These are phyloP conservation scores for Eimeria acervulina DNA, from an alignment of 169 alveolate species.

Conservation along the genomic window DNA sequence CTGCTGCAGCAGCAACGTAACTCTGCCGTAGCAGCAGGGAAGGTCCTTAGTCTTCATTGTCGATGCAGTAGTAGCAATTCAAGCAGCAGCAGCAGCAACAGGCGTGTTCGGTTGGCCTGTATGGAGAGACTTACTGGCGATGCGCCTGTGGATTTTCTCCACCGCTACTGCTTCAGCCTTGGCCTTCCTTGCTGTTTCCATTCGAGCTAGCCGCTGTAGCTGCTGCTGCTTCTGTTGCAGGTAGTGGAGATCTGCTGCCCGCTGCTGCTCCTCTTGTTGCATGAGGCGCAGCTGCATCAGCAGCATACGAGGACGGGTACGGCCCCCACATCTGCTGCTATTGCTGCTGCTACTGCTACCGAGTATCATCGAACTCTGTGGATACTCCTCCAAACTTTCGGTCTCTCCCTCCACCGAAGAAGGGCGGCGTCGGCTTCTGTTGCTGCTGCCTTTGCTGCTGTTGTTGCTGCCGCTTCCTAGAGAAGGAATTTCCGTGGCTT, in stretches of 20 bases:
- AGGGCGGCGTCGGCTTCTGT: neutral
- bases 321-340: constrained; percentile 41
- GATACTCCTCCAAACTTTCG: constrained; percentile 20
- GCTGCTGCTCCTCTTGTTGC: constrained; percentile 68
- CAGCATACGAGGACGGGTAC: constrained; percentile 52
- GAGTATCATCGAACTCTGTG: constrained; percentile 34
- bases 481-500: neutral
- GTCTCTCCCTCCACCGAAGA: constrained; percentile 27
- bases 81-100: constrained; percentile 22
- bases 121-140: constrained; percentile 7
- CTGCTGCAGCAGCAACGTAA: constrained; percentile 1
- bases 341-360: constrained; percentile 53
- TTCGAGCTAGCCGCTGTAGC: constrained; percentile 42
- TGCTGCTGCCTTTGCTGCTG: neutral
- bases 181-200: constrained; percentile 36
- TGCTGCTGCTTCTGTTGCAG: constrained; percentile 77
- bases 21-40: neutral
- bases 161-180: constrained; percentile 47
- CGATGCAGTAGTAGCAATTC: neutral
- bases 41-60: neutral
- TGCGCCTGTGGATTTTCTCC: constrained; percentile 44
- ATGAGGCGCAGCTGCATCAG: constrained; percentile 69
- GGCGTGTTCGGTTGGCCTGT: neutral
- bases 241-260: constrained; percentile 47
- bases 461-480: neutral